Evolutionary conservation across 768 basidiomycete species (phyloP).

Genomic region (Dendrothele bispora): DNA sequence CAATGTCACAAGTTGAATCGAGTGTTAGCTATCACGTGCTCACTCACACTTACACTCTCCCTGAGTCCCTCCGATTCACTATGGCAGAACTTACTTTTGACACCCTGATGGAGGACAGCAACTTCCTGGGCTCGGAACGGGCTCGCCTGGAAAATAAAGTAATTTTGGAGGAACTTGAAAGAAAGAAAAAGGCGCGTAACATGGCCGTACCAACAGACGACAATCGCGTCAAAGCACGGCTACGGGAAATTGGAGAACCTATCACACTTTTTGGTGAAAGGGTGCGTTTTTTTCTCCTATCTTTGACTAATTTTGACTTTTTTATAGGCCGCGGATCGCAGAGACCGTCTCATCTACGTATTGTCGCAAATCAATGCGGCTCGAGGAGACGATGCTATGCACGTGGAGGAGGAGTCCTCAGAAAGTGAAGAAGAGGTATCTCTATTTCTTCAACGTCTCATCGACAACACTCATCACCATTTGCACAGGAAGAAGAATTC

Average conservation of each 20-base stretch:
- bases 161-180: slow-evolving; percentile 93
- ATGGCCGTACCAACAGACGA: slow-evolving; percentile 98
- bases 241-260: slow-evolving; percentile 94
- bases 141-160: slow-evolving; percentile 81
- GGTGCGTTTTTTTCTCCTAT: slow-evolving; percentile 46
- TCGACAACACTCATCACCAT: neutral
- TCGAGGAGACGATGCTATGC: slow-evolving; percentile 77
- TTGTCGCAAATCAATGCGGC: slow-evolving; percentile 92
- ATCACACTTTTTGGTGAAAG: slow-evolving; percentile 98
- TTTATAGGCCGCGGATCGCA: slow-evolving; percentile 85
- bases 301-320: slow-evolving; percentile 3
- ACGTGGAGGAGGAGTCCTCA: slow-evolving; percentile 67
- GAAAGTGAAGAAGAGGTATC: slow-evolving; percentile 78
- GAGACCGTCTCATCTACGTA: slow-evolving; percentile 94
- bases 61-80: slow-evolving; percentile 12
- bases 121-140: slow-evolving; percentile 70
- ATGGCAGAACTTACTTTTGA: slow-evolving; percentile 82
- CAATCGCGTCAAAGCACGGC: slow-evolving; percentile 82
- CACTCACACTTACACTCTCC: slow-evolving; percentile 1
- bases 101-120: slow-evolving; percentile 75
- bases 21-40: no score
- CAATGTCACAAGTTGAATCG: no score
- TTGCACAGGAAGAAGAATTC: slow-evolving; percentile 84
- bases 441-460: slow-evolving; percentile 3
- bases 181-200: slow-evolving; percentile 91